Evolutionary conservation across 2,329 filamentous ascomycete species (phyloP).

Genomic region (Penicillium verrucosum): DNA sequence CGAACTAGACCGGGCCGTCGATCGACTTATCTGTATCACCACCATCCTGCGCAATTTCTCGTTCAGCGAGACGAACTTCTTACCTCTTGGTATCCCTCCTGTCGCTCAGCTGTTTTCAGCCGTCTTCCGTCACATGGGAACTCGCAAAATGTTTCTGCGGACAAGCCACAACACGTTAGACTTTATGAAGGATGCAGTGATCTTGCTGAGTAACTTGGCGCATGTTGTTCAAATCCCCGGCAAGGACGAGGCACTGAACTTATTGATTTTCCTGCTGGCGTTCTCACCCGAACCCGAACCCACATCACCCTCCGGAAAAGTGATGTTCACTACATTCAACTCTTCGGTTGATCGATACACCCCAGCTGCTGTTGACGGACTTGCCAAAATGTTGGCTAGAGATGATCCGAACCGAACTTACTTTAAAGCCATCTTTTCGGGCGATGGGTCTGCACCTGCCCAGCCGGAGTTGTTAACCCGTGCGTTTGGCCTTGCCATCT

Average conservation of each 20-base stretch:
- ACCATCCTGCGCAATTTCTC: slow-evolving; percentile 92
- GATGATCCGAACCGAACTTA: slow-evolving; percentile 89
- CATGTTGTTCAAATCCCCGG: slow-evolving; percentile 76
- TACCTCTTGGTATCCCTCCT: slow-evolving; percentile 67
- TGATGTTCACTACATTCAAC: slow-evolving; percentile 79
- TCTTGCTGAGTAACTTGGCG: slow-evolving; percentile 84
- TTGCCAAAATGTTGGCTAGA: slow-evolving; percentile 86
- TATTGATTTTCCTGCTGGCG: slow-evolving; percentile 83
- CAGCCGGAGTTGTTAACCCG: slow-evolving; percentile 80
- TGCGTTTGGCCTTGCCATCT: slow-evolving; percentile 81
- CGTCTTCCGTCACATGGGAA: slow-evolving; percentile 82
- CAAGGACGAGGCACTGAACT: slow-evolving; percentile 79
- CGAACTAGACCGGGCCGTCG: slow-evolving; percentile 79
- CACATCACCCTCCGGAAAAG: slow-evolving; percentile 51
- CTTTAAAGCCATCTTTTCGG: slow-evolving; percentile 76
- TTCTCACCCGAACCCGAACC: slow-evolving; percentile 81
- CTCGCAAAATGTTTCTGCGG: slow-evolving; percentile 79
- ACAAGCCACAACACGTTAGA: slow-evolving; percentile 83
- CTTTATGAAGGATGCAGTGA: slow-evolving; percentile 93
- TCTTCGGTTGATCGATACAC: slow-evolving; percentile 81
- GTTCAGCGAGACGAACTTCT: slow-evolving; percentile 76
- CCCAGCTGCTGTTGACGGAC: slow-evolving; percentile 80
- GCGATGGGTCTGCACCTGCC: slow-evolving; percentile 62
- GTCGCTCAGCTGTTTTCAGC: slow-evolving; percentile 81
- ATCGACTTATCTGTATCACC: slow-evolving; percentile 83